Evolutionary conservation across 2,329 filamentous ascomycete species (phyloP).

Genomic region (Corniculantispora saksenae): DNA sequence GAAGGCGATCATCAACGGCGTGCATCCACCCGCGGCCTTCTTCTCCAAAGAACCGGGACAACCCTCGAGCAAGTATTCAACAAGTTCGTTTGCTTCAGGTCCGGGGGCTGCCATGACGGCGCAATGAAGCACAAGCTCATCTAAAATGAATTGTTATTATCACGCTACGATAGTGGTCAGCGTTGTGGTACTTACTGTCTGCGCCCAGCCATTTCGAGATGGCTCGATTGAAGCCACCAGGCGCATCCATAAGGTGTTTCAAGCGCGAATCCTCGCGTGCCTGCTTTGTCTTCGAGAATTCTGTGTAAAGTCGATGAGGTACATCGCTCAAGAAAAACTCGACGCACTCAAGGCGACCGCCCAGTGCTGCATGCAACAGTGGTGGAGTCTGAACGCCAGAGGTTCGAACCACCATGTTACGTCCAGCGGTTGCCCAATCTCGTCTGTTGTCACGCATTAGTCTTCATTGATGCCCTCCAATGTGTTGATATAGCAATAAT

Average conservation of each 20-base stretch:
- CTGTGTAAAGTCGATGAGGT: conserved; percentile 65
- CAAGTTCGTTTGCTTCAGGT: conserved; percentile 50
- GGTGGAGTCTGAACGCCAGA: conserved; percentile 54
- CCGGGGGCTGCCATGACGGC: conserved; percentile 52
- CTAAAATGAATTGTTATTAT: not conserved
- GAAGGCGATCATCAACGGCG: conserved; percentile 70
- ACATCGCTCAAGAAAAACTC: conserved; percentile 78
- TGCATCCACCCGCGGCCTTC: conserved; percentile 59
- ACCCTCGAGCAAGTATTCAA: conserved; percentile 66
- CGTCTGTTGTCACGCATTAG: conserved; percentile 33
- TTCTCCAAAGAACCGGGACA: conserved; percentile 64
- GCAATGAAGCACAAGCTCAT: conserved; percentile 66
- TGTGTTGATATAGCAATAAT: conserved; percentile 3
- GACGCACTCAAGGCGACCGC: conserved; percentile 64
- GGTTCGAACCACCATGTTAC: conserved; percentile 42
- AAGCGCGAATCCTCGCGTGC: conserved; percentile 64
- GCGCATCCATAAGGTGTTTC: conserved; percentile 58
- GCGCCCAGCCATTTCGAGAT: conserved; percentile 63
- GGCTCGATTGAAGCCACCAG: conserved; percentile 63
- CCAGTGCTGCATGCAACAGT: conserved; percentile 57
- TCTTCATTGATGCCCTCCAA: conserved; percentile 5
- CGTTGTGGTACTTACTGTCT: conserved; percentile 51
- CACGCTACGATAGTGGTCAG: not conserved
- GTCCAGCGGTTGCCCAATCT: conserved; percentile 72
- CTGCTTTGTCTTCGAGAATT: conserved; percentile 62